phyloP scores from a whole-genome alignment of 306 rosid species.

The Quercus suber region DNA sequence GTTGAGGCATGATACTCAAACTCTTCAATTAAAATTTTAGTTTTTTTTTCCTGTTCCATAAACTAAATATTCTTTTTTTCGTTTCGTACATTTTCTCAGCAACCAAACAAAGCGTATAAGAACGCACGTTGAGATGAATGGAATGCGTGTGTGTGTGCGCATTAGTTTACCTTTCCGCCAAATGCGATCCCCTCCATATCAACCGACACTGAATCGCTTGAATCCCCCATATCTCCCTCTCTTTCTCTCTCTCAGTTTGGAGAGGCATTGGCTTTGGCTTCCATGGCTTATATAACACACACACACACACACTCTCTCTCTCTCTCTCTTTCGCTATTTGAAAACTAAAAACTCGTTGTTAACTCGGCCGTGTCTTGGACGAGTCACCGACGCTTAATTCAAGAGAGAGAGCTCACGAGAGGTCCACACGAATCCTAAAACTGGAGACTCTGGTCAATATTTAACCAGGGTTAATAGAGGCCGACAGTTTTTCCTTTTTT shows the following conservation, averaged over 20 bases:
- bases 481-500: conserved; percentile 49
- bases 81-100: conserved; percentile 21
- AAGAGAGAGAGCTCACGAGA: conserved; percentile 45
- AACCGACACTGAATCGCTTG: conserved; percentile 82
- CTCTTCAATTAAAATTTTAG: not conserved
- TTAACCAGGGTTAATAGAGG: conserved; percentile 67
- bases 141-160: not conserved
- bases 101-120: conserved; percentile 11
- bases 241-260: conserved; percentile 20
- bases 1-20: not conserved
- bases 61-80: not conserved
- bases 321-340: not conserved
- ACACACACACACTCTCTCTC: not conserved
- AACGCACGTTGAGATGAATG: not conserved
- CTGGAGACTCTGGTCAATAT: conserved; percentile 33
- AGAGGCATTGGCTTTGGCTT: conserved; percentile 22
- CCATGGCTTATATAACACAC: conserved; percentile 37
- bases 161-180: conserved; percentile 61
- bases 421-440: conserved; percentile 47
- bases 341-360: conserved; percentile 21
- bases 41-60: not conserved
- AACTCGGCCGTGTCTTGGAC: conserved; percentile 57
- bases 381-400: conserved; percentile 94
- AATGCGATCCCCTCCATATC: conserved; percentile 78
- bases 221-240: conserved; percentile 51